Base-by-base conservation (phyloP, 495 filamentous ascomycete genomes). In the Daldinia bambusicola region DNA sequence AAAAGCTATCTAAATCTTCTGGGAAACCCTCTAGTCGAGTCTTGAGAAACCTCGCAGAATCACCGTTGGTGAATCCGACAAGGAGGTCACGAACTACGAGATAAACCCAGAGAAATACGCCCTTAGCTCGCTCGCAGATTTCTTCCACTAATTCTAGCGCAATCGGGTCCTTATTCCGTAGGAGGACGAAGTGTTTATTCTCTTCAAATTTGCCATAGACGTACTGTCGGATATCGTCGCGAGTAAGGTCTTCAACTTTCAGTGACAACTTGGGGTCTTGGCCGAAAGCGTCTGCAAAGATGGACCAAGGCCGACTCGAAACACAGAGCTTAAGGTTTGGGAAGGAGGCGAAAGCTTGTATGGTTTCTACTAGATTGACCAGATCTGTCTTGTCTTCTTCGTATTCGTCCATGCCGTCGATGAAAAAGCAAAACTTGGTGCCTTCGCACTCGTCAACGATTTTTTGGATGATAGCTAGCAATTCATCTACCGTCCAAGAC, bases 351-450 rank as follows among this genome's bases (percentile, higher is more conserved):
- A 65, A 55, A 37, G 31, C 48, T 38, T 34, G 20, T 36, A 36
- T 36, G 34, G 1, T 6, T 36, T 36, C 7, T 8, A 79, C 58
- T 1, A 78, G 45, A 37, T 69, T 41, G 18, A 55, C 48, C 9
- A 76, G 31, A 0, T 57, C 64, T 20, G 52, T 55, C 6, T 30
- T 63, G 40, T 74, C 59, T 4, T 74, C 81, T 1, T 78, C 60
- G 61, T 71, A 82, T 56, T 86, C 84, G 53, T 85, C 84, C 0
- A 86, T 69, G 1, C 82, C 84, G 64, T 86, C 85, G 37, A 87
- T 80, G 43, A 85, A 81, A 48, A 86, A 79, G 66, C 80, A 86
- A n/a, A 86, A 55, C 10, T 31, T 20, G 4, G 32, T 26, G 6
- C 51, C 30, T 16, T 16, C 37, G 18, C 18, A 30, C 3, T 50